Evolutionary conservation across 306 rosid species (phyloP).

Genomic region (Casuarina cunninghamiana): DNA sequence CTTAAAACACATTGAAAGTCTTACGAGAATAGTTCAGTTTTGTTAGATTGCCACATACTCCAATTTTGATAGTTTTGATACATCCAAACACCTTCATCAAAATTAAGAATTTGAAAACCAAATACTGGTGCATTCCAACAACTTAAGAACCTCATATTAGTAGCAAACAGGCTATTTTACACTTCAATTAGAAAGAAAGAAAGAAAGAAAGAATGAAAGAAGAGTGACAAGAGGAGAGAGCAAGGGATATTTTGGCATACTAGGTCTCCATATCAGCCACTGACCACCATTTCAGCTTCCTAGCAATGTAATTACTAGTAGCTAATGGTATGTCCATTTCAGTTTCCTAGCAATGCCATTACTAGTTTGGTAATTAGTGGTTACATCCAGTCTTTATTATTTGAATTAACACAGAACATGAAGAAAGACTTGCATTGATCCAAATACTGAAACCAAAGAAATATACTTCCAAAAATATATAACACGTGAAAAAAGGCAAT

Average conservation of each 20-base stretch:
- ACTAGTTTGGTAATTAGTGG: neutral
- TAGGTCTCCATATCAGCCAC: neutral
- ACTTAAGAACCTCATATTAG: neutral
- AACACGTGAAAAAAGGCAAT: neutral
- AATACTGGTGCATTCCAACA: neutral
- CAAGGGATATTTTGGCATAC: neutral
- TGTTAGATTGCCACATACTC: neutral
- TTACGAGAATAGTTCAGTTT: neutral
- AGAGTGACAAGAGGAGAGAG: neutral
- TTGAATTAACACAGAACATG: neutral
- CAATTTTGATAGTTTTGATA: neutral
- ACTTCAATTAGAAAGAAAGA: neutral
- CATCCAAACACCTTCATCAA: too few species aligned
- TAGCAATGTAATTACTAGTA: neutral
- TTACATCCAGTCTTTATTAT: neutral
- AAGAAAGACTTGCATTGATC: neutral
- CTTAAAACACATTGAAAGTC: neutral
- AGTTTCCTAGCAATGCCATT: neutral
- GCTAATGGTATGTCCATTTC: too few species aligned
- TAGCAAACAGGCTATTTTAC: neutral
- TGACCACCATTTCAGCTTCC: slow-evolving; percentile 7
- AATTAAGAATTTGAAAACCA: neutral
- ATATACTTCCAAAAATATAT: neutral
- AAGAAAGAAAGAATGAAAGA: too few species aligned
- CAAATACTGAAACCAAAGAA: neutral